Evolutionary conservation across 805 yeast species (phyloP).

Genomic region (Sungouiozyma ichnusensis): DNA sequence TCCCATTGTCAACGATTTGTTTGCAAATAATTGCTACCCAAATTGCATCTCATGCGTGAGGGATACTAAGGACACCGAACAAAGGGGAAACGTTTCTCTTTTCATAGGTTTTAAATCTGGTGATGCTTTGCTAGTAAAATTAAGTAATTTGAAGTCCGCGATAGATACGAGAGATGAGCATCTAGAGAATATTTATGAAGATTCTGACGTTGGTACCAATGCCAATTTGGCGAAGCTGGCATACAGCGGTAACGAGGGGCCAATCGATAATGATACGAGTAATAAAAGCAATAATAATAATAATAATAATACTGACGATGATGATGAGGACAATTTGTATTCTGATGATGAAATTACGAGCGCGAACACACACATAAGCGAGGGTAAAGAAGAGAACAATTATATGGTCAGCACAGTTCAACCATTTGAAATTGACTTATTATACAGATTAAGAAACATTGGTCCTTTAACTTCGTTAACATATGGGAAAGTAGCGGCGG

Average conservation of each 20-base stretch:
- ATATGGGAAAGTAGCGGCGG: slow-evolving; percentile 44
- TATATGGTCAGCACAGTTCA: slow-evolving; percentile 17
- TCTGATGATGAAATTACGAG: slow-evolving; percentile 13
- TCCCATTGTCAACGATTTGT: slow-evolving; percentile 25
- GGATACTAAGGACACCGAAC: slow-evolving; percentile 22
- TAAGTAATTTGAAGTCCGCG: slow-evolving; percentile 22
- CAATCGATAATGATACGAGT: slow-evolving; percentile 21
- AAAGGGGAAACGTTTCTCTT: slow-evolving; percentile 26
- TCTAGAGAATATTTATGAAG: slow-evolving; percentile 31
- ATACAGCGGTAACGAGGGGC: slow-evolving; percentile 36
- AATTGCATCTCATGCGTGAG: slow-evolving; percentile 18
- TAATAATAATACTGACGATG: slow-evolving; percentile 27
- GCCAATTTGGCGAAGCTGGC: too few species aligned
- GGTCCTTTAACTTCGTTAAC: slow-evolving; percentile 71
- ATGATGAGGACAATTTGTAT: slow-evolving; percentile 24
- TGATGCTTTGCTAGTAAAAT: slow-evolving; percentile 39
- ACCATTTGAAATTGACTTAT: slow-evolving; percentile 33
- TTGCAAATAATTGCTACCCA: slow-evolving; percentile 19
- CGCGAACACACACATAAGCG: slow-evolving; percentile 20
- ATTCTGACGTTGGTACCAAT: neutral
- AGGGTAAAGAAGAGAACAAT: slow-evolving; percentile 6
- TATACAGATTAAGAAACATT: slow-evolving; percentile 48
- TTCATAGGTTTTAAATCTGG: slow-evolving; percentile 56
- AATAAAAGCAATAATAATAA: slow-evolving; percentile 11
- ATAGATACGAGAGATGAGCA: slow-evolving; percentile 29